These are phyloP conservation scores for Gremmenia infestans DNA, from an alignment of 2,329 filamentous ascomycete genomes.

Conservation along the genomic window DNA sequence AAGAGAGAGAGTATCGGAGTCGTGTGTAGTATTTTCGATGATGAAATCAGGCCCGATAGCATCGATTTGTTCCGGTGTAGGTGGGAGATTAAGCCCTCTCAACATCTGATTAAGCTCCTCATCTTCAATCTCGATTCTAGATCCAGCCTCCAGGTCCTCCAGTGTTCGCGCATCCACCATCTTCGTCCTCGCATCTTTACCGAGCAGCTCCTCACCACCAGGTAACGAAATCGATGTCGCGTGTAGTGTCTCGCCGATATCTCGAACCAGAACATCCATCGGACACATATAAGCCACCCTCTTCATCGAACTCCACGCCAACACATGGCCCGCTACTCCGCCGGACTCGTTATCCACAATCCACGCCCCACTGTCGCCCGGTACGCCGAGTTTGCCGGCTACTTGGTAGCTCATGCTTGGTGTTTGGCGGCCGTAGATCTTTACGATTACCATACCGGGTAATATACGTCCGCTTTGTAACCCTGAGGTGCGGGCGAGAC, in stretches of 20 bases:
- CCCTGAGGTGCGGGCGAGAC: slow-evolving; percentile 81
- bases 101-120: slow-evolving; percentile 14
- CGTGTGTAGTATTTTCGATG: not conserved
- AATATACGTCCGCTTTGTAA: slow-evolving; percentile 74
- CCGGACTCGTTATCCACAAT: slow-evolving; percentile 77
- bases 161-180: not conserved
- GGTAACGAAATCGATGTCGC: slow-evolving; percentile 69
- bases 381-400: slow-evolving; percentile 56
- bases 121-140: not conserved
- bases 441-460: slow-evolving; percentile 74
- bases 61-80: slow-evolving; percentile 18
- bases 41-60: slow-evolving; percentile 1
- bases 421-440: slow-evolving; percentile 77
- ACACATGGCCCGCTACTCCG: slow-evolving; percentile 79
- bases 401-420: slow-evolving; percentile 69
- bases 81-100: slow-evolving; percentile 13
- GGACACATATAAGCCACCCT: slow-evolving; percentile 87
- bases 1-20: not conserved
- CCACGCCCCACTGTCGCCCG: slow-evolving; percentile 92
- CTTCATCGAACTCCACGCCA: slow-evolving; percentile 80
- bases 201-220: slow-evolving; percentile 40
- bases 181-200: not conserved
- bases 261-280: slow-evolving; percentile 84
- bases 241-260: slow-evolving; percentile 75
- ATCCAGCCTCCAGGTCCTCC: not conserved